Percentiles rank a stretch among this genome's conserved stretches.
These are phyloP conservation scores for Exserohilum turcica DNA, from an alignment of 2,329 filamentous ascomycete genomes.

Conservation along the genomic window DNA sequence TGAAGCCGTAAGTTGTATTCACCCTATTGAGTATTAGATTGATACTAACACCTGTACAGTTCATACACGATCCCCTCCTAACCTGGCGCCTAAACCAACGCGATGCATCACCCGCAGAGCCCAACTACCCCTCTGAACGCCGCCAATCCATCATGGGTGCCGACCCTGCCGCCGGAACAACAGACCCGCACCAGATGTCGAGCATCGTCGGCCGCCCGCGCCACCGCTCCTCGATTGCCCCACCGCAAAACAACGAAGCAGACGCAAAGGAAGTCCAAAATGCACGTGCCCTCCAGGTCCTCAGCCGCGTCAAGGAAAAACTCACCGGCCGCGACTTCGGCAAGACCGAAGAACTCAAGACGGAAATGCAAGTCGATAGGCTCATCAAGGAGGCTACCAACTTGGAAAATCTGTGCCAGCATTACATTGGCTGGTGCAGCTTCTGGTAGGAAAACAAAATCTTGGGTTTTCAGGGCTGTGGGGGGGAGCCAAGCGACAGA, in stretches of 20 bases:
- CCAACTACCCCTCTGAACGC: constrained; percentile 65
- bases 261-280: constrained; percentile 80
- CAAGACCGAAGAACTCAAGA: constrained; percentile 73
- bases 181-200: constrained; percentile 27
- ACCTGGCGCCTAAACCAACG: constrained; percentile 84
- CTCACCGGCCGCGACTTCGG: constrained; percentile 93
- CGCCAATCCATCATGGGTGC: constrained; percentile 64
- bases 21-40: background rate
- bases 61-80: constrained; percentile 98
- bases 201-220: constrained; percentile 40
- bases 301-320: constrained; percentile 93
- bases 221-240: constrained; percentile 43
- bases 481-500: too few relatives aligned
- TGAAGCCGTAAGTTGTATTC: constrained; percentile 77
- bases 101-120: constrained; percentile 62
- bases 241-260: constrained; percentile 46
- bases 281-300: constrained; percentile 85
- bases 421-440: constrained; percentile 98
- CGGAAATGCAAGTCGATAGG: constrained; percentile 90
- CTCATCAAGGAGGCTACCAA: constrained; percentile 94
- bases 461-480: too few relatives aligned
- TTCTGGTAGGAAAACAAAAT: too few relatives aligned
- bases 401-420: constrained; percentile 95
- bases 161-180: constrained; percentile 22
- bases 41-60: constrained; percentile 59